phyloP scores from a whole-genome alignment of 2,329 filamentous ascomycete genomes.

The Ophiostoma pallidulum region DNA sequence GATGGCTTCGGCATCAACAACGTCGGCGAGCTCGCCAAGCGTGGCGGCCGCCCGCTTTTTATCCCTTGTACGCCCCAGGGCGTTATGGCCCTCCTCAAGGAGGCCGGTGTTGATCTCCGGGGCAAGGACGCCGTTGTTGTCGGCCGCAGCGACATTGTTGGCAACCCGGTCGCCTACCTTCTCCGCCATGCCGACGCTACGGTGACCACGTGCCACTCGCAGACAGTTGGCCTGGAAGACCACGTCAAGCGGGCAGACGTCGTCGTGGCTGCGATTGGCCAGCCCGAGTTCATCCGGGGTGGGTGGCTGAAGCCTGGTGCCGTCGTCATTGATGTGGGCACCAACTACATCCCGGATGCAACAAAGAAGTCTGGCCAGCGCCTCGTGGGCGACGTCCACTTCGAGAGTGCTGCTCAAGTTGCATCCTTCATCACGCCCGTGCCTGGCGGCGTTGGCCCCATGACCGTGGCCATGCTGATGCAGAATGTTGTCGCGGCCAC shows the following conservation, averaged over 20 bases:
- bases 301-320: slow-evolving; percentile 91
- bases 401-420: slow-evolving; percentile 70
- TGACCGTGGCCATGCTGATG: slow-evolving; percentile 97
- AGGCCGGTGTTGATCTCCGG: slow-evolving; percentile 69
- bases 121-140: slow-evolving; percentile 94
- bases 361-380: slow-evolving; percentile 87
- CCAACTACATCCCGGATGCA: slow-evolving; percentile 84
- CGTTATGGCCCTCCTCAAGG: slow-evolving; percentile 83
- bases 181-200: slow-evolving; percentile 94
- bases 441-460: slow-evolving; percentile 91
- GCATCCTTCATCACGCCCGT: slow-evolving; percentile 93
- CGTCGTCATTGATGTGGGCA: slow-evolving; percentile 97
- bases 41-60: slow-evolving; percentile 81
- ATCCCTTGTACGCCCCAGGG: slow-evolving; percentile 94
- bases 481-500: slow-evolving; percentile 91
- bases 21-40: slow-evolving; percentile 94
- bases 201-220: slow-evolving; percentile 91
- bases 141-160: slow-evolving; percentile 93
- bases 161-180: slow-evolving; percentile 91
- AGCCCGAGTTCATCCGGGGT: slow-evolving; percentile 80
- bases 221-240: slow-evolving; percentile 62
- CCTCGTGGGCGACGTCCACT: slow-evolving; percentile 93
- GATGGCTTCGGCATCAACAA: slow-evolving; percentile 92
- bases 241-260: slow-evolving; percentile 80
- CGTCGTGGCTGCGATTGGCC: slow-evolving; percentile 83